Evolutionary conservation across 140 eudicot genomes (phyloP), one percentile per base, ranked within the genome.

Genomic region (Anethum foeniculum): DNA sequence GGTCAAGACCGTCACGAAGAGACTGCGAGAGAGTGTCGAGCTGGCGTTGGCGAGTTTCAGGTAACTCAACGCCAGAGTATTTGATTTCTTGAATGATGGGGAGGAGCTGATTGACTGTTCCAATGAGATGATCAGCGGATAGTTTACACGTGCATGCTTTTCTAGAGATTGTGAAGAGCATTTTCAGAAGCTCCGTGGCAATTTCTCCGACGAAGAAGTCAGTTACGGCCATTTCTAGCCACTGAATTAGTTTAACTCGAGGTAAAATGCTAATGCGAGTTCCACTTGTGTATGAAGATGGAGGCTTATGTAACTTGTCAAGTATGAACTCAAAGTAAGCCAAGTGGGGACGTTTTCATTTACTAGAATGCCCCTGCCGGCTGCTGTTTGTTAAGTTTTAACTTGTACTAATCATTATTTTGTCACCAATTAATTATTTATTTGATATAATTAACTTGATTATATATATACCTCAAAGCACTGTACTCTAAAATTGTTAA

Each of bases 171-270:
- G 75, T 18, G 27, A 90, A 0, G 67, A 94, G 90, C 83, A 81
- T 83, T 84, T 94, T 94, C 19, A 94, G 86, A 10, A 94, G 97
- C 79, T 94, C 98, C 0, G 94, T 89, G 81, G 96, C 89, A 0
- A 94, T 89, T 73, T 94, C 98, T 76, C 98, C 98, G 78, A 86
- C 98, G 82, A 94, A 94, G 11, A 90, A 75, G 54, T 94, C 98
- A 13, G 91, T 84, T 3, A 94, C 86, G 71, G 84, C 88, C 97
- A 94, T 94, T 41, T 65, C 77, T 27, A 30, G 27, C 82, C 15
- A 10, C 21, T 23, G 28, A 18, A 14, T 1, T 39, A 5, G 11
- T 49, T 16, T 51, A 51, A 12, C 36, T 62, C 34, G 8, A 62
- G 2, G 71, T 25, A 23, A 10, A 27, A 62, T 60, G 13, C n/a